These are phyloP conservation scores for Ceratocystis colombiana DNA, from an alignment of 2,329 filamentous ascomycete species.

Conservation along the genomic window DNA sequence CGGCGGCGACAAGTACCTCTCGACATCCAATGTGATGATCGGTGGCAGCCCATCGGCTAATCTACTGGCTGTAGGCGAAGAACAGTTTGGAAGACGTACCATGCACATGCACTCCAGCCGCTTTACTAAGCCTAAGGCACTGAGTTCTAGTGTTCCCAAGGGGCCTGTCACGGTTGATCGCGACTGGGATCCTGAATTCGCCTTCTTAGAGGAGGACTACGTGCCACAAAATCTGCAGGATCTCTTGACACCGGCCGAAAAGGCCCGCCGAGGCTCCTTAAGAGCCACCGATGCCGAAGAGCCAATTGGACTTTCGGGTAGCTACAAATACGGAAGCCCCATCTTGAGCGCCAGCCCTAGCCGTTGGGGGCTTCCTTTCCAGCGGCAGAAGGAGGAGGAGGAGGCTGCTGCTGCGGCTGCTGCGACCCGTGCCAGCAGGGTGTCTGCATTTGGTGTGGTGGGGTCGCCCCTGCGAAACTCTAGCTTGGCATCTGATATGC, in stretches of 20 bases:
- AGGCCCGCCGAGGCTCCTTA: constrained; percentile 53
- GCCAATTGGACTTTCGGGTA: constrained; percentile 35
- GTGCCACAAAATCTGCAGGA: constrained; percentile 63
- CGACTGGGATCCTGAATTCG: constrained; percentile 59
- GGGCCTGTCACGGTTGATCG: constrained; percentile 48
- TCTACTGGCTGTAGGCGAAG: constrained; percentile 39
- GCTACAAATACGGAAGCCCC: constrained; percentile 52
- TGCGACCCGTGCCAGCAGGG: constrained; percentile 29
- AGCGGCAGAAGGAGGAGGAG: constrained; percentile 49
- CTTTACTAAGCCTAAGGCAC: constrained; percentile 55
- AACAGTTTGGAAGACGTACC: constrained; percentile 59
- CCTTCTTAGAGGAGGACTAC: constrained; percentile 75
- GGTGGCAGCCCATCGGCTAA: constrained; percentile 41
- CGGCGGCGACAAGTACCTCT: constrained; percentile 47
- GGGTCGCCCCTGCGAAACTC: constrained; percentile 56
- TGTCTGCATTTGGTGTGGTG: constrained; percentile 55
- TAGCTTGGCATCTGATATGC: constrained; percentile 43
- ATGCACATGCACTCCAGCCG: constrained; percentile 64
- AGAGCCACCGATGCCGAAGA: constrained; percentile 46
- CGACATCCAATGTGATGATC: constrained; percentile 34
- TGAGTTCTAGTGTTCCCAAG: constrained; percentile 59
- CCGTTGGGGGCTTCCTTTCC: constrained; percentile 52
- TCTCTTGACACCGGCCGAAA: constrained; percentile 56
- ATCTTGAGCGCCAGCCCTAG: constrained; percentile 47
- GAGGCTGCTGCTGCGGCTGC: constrained; percentile 30